These are phyloP conservation scores for Trypanosoma theileri DNA, from an alignment of 208 protist species.

Conservation along the genomic window DNA sequence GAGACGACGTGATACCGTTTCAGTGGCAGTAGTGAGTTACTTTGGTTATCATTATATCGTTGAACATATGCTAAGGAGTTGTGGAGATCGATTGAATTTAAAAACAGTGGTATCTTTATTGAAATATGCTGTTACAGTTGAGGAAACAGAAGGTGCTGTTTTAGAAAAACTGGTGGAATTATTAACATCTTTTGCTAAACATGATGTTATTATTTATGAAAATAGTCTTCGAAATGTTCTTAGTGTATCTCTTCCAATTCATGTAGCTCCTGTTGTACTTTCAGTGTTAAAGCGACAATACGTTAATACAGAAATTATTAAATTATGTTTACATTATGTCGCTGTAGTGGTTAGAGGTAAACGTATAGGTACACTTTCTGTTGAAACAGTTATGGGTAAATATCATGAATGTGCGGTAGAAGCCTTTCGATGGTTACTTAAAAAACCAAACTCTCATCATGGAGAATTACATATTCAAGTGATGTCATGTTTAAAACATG, in stretches of 20 bases:
- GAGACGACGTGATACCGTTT: not conserved
- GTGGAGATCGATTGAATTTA: constrained; percentile 2
- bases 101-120: constrained; percentile 13
- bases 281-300: constrained; percentile 30
- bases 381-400: constrained; percentile 23
- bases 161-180: constrained; percentile 23
- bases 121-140: constrained; percentile 20
- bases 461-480: constrained; percentile 30
- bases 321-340: constrained; percentile 50
- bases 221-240: constrained; percentile 14
- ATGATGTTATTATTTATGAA: constrained; percentile 12
- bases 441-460: not conserved
- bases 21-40: not conserved
- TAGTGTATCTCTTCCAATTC: constrained; percentile 22
- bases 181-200: constrained; percentile 1
- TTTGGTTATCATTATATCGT: constrained; percentile 29
- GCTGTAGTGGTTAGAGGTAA: constrained; percentile 34
- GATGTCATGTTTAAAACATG: constrained; percentile 36
- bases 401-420: constrained; percentile 28
- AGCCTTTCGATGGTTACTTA: constrained; percentile 25
- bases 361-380: constrained; percentile 13
- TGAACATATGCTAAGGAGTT: constrained; percentile 16
- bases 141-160: constrained; percentile 25
- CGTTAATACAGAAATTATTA: constrained; percentile 32
- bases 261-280: constrained; percentile 23